Evolutionary conservation across 164 flowering plant genomes (phyloP).

Genomic region (Vitis rupestris): DNA sequence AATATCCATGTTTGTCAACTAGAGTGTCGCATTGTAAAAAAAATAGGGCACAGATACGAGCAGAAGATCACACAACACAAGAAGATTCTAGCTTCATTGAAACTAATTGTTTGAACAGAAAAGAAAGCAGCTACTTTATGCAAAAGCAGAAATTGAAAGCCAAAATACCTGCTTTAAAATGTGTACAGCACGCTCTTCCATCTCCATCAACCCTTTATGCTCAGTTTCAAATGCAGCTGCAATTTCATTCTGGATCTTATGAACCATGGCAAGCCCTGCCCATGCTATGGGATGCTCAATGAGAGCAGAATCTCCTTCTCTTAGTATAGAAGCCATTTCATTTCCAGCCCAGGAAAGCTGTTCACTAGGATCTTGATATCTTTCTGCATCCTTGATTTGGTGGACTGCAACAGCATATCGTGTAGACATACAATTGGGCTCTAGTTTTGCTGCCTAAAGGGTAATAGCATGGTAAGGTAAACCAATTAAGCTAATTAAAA

Average conservation of each 20-base stretch:
- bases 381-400: slow-evolving; percentile 86
- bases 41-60: background rate
- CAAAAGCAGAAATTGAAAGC: background rate
- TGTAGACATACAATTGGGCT: slow-evolving; percentile 80
- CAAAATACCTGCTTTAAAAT: slow-evolving; percentile 70
- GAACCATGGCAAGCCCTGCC: slow-evolving; percentile 93
- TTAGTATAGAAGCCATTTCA: slow-evolving; percentile 93
- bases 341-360: slow-evolving; percentile 92
- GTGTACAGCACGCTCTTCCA: slow-evolving; percentile 69
- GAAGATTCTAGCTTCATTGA: background rate
- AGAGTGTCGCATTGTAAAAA: background rate
- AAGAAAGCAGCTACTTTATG: background rate
- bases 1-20: background rate
- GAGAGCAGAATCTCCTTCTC: slow-evolving; percentile 71
- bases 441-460: slow-evolving; percentile 79
- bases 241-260: slow-evolving; percentile 88
- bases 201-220: slow-evolving; percentile 54
- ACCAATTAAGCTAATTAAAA: background rate
- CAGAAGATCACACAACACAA: background rate
- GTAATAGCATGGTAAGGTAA: background rate
- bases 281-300: slow-evolving; percentile 75
- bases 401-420: slow-evolving; percentile 86
- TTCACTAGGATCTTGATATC: slow-evolving; percentile 78
- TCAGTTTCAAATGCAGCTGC: slow-evolving; percentile 64
- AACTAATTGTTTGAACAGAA: background rate